Base-by-base conservation (phyloP, 805 yeast genomes). In the Monosporozyma servazzii region DNA sequence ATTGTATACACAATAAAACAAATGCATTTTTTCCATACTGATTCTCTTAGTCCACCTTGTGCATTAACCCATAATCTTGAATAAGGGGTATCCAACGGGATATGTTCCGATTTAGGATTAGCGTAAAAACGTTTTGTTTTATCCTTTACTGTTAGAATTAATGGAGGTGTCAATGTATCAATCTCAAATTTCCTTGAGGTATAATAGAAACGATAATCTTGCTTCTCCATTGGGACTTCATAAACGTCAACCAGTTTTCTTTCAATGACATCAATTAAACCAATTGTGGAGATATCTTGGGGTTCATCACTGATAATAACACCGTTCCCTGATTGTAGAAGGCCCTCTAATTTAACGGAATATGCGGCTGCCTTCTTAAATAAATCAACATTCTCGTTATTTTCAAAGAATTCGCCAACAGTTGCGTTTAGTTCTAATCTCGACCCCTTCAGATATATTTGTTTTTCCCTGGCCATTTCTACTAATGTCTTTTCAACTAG, bases 101-200 rank as follows among this genome's bases (percentile, higher is more conserved):
- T 76, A 1, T 81, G 71, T 39, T 51, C 58, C 50, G 46, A 55
- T 49, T 5, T 51, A 23, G 18, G 48, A 27, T 23, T 48, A 36
- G 47, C 50, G 13, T 23, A 61, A 11, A 49, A 18, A 51, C 29
- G 27, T 30, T 18, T 53, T 47, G n/a, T 51, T 43, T 20, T 48
- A 15, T 18, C 40, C 18, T 47, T 54, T 45, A 40, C 56, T 10
- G 45, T 18, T 23, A 49, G 31, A 81, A 79, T 61, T 79, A 95
- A 62, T 81, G 84, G 59, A 77, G 88, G 47, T 78, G 75, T 63
- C 74, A 82, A 42, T 75, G 66, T 56, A n/a, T 57, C 79, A 56
- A 83, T 79, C 54, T 87, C 95, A 41, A 86, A 77, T 18, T 79
- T 72, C 54, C 96, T 76, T 1, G 96, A 85, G 40, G 84, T 84